phyloP scores from a whole-genome alignment of 2,329 filamentous ascomycete genomes.

The Alternaria metachromatica region DNA sequence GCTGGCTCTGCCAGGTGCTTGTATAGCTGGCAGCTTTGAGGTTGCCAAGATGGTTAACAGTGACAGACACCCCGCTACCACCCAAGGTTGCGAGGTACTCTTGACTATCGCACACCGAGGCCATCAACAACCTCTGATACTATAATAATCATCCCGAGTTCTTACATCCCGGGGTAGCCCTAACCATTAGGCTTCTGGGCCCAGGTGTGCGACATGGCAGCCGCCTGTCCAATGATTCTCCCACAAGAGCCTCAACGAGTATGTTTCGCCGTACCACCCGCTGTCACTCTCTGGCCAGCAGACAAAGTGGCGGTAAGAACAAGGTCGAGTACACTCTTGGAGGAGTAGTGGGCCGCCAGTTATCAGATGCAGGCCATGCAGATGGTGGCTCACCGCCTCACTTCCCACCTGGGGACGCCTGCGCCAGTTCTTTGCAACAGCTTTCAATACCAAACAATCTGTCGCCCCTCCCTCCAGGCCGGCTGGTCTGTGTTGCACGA shows the following conservation, averaged over 20 bases:
- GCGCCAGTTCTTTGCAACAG: conserved; percentile 27
- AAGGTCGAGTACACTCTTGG: conserved; percentile 28
- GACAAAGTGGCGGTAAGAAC: conserved; percentile 46
- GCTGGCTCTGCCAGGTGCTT: not conserved
- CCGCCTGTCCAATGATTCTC: conserved; percentile 35
- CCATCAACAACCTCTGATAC: not conserved
- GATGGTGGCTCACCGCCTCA: conserved; percentile 35
- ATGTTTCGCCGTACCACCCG: conserved; percentile 27
- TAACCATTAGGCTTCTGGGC: conserved; percentile 9
- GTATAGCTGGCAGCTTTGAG: not conserved
- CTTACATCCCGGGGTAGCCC: conserved; percentile 6
- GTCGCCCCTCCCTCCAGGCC: conserved; percentile 10
- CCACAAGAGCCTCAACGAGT: conserved; percentile 18
- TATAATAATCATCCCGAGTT: not conserved
- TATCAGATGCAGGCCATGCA: conserved; percentile 29
- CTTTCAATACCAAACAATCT: conserved; percentile 11
- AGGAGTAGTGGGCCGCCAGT: conserved; percentile 33
- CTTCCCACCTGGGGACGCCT: conserved; percentile 4
- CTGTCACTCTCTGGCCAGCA: conserved; percentile 19
- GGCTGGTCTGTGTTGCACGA: conserved; percentile 24
- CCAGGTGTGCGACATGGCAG: conserved; percentile 38
- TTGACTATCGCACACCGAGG: not conserved
- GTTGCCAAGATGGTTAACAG: not conserved
- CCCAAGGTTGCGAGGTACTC: not conserved
- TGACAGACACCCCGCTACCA: not conserved